These are phyloP conservation scores for Debaryomyces prosopidis DNA, from an alignment of 805 yeast species.

Conservation along the genomic window DNA sequence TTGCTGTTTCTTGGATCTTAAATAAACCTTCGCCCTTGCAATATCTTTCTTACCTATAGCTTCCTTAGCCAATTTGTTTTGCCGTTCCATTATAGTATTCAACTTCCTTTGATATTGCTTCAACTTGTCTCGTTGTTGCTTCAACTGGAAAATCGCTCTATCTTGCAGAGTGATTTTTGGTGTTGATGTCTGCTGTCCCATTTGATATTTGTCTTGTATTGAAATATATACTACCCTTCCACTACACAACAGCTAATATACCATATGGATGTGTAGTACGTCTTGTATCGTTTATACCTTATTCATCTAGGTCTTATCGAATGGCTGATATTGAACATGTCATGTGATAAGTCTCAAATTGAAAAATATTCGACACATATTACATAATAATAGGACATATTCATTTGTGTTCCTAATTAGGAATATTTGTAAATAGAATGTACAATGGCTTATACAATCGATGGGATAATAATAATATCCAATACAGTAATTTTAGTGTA, in stretches of 20 bases:
- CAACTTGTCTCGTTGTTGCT: slow-evolving; percentile 83
- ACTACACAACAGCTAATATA: no score
- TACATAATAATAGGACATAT: not conserved
- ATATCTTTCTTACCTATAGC: slow-evolving; percentile 55
- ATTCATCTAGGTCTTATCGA: no score
- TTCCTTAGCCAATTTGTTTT: slow-evolving; percentile 58
- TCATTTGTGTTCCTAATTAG: slow-evolving; percentile 12
- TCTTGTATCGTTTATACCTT: no score
- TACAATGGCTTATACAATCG: slow-evolving; percentile 4
- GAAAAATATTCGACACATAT: not conserved
- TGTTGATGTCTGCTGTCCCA: slow-evolving; percentile 46
- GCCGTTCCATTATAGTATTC: slow-evolving; percentile 56
- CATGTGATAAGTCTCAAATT: not conserved
- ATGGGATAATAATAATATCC: not conserved
- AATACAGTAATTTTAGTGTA: not conserved
- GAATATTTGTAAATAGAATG: slow-evolving; percentile 8
- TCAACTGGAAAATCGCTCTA: slow-evolving; percentile 80
- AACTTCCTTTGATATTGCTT: slow-evolving; percentile 69
- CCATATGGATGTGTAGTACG: no score
- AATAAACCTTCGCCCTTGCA: slow-evolving; percentile 63
- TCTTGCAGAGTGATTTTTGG: slow-evolving; percentile 81
- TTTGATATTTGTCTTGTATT: slow-evolving; percentile 7
- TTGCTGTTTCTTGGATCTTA: slow-evolving; percentile 82
- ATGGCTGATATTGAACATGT: not conserved
- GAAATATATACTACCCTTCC: no score